Base-by-base conservation (phyloP, 768 basidiomycete genomes). In the Leccinellum rugosiceps region DNA sequence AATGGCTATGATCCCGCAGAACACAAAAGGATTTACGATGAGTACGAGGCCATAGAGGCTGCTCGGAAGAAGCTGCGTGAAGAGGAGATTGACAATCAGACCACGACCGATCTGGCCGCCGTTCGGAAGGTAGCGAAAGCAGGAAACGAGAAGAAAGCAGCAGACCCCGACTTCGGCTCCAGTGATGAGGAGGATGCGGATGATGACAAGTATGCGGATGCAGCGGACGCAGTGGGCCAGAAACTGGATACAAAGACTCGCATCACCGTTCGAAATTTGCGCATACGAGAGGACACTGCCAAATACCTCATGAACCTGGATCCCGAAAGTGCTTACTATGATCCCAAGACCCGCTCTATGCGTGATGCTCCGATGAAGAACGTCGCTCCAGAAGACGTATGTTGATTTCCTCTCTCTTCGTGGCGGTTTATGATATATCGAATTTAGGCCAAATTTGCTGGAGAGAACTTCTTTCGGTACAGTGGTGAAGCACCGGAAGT, bases 271-370 rank as follows among this genome's bases (percentile, higher is more conserved):
- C 86, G 97, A 59, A 98, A 99, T 75, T 78, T 99, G 66, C 91
- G 97, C 77, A 98, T 99, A 64, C 88, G 97, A 69, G 97, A 99
- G 75, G 97, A 99, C 71, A 98, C 96, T 1, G 97, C 97, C 10
- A 99, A 99, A 72, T 99, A 99, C 71, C 83, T 99, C 68, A 90
- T 96, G 72, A 99, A 98, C 71, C 72, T 99, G 72, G 94, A 98
- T 72, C 89, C 90, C 1, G 88, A 92, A 0, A 94, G 91, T 65
- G 97, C 97, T 9, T 98, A 98, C 77, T 99, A 99, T 70, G 97
- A 99, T 69, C 97, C 97, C 48, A 99, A 99, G 78, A 98, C 97
- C 13, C 88, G 97, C 68, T 98, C 96, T 7, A 99, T 99, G 97
- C 89, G 97, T 74, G 97, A 99, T 67, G 95, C 96, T 43, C 97